Conservation (phyloP, 208 protist species). For the Trypanosoma brucei region DNA sequence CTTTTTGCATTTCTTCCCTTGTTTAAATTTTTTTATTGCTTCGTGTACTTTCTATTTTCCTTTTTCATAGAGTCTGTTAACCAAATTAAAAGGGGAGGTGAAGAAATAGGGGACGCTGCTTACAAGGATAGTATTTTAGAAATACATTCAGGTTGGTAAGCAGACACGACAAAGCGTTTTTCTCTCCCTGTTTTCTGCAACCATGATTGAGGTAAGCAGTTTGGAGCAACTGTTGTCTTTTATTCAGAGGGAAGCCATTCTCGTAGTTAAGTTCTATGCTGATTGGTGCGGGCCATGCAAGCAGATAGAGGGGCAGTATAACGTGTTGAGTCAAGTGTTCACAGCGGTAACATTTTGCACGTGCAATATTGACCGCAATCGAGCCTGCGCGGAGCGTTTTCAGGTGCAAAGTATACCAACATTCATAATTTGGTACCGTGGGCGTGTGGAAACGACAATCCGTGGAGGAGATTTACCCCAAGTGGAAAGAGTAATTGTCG, state of each 20-base stretch:
- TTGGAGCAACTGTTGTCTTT: constrained; percentile 53
- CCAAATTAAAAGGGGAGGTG: no score
- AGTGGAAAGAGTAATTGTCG: constrained; percentile 55
- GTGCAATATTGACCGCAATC: constrained; percentile 79
- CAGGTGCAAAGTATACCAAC: constrained; percentile 60
- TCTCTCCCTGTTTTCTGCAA: background rate
- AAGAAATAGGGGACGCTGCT: no score
- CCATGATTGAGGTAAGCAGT: constrained; percentile 78
- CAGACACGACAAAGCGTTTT: background rate
- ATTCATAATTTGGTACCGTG: constrained; percentile 70
- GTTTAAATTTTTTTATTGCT: constrained; percentile 5
- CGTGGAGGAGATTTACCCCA: constrained; percentile 42
- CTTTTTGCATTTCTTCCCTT: constrained; percentile 20
- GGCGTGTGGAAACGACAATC: constrained; percentile 39
- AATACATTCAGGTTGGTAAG: background rate
- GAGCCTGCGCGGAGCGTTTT: constrained; percentile 53
- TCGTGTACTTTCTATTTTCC: constrained; percentile 1
- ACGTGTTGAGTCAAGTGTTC: constrained; percentile 45
- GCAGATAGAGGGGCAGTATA: constrained; percentile 62
- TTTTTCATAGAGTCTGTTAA: background rate
- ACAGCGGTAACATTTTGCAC: constrained; percentile 63
- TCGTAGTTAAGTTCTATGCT: constrained; percentile 86
- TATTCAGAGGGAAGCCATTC: constrained; percentile 34
- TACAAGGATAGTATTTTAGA: no score
- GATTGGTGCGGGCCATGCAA: constrained; percentile 89